A percentile compares a stretch with the other conserved stretches of the same genome.
Conservation (phyloP, 768 basidiomycete species). For the Russula earlei region DNA sequence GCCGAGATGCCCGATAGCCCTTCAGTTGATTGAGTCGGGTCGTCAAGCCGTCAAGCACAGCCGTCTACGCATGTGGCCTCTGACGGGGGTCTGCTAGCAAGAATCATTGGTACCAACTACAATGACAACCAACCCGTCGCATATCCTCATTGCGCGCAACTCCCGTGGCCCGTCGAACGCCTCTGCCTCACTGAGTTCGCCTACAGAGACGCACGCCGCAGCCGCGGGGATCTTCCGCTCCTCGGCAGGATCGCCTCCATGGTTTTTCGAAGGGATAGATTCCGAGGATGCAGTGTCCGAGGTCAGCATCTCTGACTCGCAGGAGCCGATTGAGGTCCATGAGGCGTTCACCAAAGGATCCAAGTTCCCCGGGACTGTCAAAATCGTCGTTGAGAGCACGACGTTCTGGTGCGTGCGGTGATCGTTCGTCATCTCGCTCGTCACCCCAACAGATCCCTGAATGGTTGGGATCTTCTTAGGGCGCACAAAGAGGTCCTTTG, state of each 20-base stretch:
- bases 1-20: no score
- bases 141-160: slow-evolving; percentile 82
- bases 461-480: slow-evolving; percentile 33
- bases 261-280: slow-evolving; percentile 71
- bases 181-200: slow-evolving; percentile 72
- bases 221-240: slow-evolving; percentile 78
- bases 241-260: slow-evolving; percentile 61
- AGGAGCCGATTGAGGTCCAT: slow-evolving; percentile 64
- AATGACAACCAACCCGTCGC: slow-evolving; percentile 72
- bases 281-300: slow-evolving; percentile 59
- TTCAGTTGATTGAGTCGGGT: no score
- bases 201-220: slow-evolving; percentile 82
- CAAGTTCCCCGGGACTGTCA: slow-evolving; percentile 76
- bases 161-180: slow-evolving; percentile 69
- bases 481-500: slow-evolving; percentile 86
- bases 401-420: slow-evolving; percentile 73
- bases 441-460: slow-evolving; percentile 4
- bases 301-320: slow-evolving; percentile 55
- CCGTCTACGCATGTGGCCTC: neutral
- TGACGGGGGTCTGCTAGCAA: neutral
- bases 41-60: neutral
- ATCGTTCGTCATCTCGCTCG: neutral
- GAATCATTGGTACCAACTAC: neutral
- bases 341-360: slow-evolving; percentile 63
- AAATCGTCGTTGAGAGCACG: slow-evolving; percentile 80